phyloP scores from a whole-genome alignment of 768 basidiomycete genomes.

The Suillus fuscotomentosus region DNA sequence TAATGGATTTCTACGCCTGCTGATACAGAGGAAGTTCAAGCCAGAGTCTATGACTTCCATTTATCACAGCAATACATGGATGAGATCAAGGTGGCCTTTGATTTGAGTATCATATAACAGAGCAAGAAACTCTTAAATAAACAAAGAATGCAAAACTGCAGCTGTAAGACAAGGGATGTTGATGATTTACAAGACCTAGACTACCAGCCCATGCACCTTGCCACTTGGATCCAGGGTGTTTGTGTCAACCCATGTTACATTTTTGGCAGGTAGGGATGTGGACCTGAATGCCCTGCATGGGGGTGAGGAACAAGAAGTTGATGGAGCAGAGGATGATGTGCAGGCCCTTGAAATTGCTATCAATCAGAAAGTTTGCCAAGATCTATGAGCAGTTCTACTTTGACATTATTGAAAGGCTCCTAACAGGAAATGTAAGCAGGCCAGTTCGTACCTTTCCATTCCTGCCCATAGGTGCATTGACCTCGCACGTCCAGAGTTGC shows the following conservation, averaged over 20 bases:
- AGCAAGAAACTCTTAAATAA: not conserved
- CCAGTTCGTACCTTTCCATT: not conserved
- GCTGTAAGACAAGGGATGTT: not conserved
- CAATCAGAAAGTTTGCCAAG: not conserved
- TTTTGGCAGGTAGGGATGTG: not conserved
- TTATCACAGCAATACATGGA: not conserved
- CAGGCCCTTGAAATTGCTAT: not conserved
- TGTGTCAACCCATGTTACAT: not conserved
- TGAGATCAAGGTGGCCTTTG: not conserved
- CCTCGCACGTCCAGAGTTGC: not conserved
- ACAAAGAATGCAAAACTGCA: not conserved
- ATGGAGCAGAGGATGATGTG: not conserved
- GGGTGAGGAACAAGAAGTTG: not conserved
- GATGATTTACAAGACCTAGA: not conserved
- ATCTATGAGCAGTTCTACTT: not conserved
- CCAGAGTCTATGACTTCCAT: not conserved
- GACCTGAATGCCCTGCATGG: not conserved
- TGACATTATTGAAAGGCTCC: not conserved
- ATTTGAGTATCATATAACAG: not conserved
- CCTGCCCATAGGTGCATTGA: not conserved
- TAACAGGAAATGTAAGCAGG: not conserved
- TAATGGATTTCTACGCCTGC: not conserved
- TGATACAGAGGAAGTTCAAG: not conserved
- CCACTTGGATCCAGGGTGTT: not conserved
- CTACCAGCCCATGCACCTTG: not conserved